These are phyloP conservation scores for Steccherinum ochraceum DNA, from an alignment of 768 basidiomycete species.

Conservation along the genomic window DNA sequence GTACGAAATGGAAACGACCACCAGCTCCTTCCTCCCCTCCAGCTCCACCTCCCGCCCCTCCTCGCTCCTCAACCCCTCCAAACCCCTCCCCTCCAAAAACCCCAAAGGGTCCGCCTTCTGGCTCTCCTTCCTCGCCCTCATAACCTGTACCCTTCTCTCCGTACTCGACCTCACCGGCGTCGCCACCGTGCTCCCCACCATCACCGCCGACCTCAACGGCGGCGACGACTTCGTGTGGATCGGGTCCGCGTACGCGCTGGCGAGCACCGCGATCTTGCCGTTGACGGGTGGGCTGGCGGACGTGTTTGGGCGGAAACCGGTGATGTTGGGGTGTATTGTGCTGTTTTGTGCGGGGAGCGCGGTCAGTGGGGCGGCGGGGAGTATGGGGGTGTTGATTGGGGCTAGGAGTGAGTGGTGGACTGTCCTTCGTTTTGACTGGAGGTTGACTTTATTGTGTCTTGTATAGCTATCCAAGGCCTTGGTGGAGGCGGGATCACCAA, in stretches of 20 bases:
- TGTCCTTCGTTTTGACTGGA: too few relatives aligned
- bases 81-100: too few relatives aligned
- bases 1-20: too few relatives aligned
- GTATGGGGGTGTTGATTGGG: constrained; percentile 29
- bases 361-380: constrained; percentile 28
- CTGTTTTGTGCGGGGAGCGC: constrained; percentile 30
- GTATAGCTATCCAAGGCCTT: constrained; percentile 21
- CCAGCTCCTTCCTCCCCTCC: too few relatives aligned
- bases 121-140: constrained; percentile 5
- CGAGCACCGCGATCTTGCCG: constrained; percentile 28
- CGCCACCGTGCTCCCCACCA: constrained; percentile 23
- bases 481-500: constrained; percentile 21
- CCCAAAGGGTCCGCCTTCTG: not conserved
- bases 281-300: constrained; percentile 19
- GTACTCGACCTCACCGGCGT: constrained; percentile 16
- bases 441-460: too few relatives aligned
- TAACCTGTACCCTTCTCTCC: constrained; percentile 1
- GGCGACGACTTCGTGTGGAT: constrained; percentile 29
- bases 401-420: constrained; percentile 24
- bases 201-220: constrained; percentile 21
- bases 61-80: too few relatives aligned
- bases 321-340: constrained; percentile 16
- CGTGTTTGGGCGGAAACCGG: constrained; percentile 18
- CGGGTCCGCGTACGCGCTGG: constrained; percentile 27
- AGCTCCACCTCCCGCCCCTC: too few relatives aligned